Base-by-base conservation (phyloP, 1,284 basidiomycete species). In the Cystobasidium sp. region DNA sequence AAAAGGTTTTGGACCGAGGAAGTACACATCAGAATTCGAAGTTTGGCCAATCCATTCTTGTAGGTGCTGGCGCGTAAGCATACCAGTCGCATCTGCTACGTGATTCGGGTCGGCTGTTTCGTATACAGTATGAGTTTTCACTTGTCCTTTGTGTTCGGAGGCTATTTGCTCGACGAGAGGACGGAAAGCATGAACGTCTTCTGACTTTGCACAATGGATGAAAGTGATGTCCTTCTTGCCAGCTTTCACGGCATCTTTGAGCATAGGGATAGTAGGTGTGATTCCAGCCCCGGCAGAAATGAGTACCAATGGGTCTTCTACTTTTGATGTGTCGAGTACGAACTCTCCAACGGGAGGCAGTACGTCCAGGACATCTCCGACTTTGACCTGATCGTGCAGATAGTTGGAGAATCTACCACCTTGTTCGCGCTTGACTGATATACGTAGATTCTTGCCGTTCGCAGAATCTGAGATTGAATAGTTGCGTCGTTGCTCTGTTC, bases 231-330 rank as follows among this genome's bases (percentile, higher is more conserved):
- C 39, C 10, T 18, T 59, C 9, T 31, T 31, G 56, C 56, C 56
- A 14, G 56, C 39, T 59, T 59, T n/a, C 0, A 59, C 7, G n/a
- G 56, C 56, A 39, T 41, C 39, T 43, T 80, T 81, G 63, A 82
- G 78, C 24, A 82, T 82, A 37, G 80, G 77, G 52, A 81, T 74
- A 63, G 80, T 75, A 43, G 80, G 78, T 10, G 80, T 82, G 61
- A 80, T 78, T 39, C 81, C 81, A 44, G 81, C 79, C 12, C 81
- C 81, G 8, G 78, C 81, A 9, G 80, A 80, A 41, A 81, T 74
- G 55, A 82, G 75, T 46, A 82, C 79, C n/a, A 81, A 78, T 1
- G 77, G 58, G 71, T 80, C 73, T 56, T 78, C 74, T 43, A 75
- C 65, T 20, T 69, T 37, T 20, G 64, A 68, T 39, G 75, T 64